Evolutionary conservation across 768 basidiomycete species (phyloP).

Genomic region (Naganishia onofrii): DNA sequence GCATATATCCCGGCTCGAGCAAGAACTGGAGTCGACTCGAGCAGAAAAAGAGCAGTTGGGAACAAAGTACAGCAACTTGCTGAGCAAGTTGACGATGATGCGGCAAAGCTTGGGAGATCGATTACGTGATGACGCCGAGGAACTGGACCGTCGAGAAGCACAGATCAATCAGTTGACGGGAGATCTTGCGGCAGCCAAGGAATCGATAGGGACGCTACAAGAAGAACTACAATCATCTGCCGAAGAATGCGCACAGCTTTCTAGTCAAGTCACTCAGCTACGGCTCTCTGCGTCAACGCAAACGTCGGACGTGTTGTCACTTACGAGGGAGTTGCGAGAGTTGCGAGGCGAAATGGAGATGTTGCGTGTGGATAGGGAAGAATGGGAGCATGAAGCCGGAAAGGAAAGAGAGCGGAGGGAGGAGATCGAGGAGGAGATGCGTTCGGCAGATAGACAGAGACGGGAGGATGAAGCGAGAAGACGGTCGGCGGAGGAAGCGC

Average conservation of each 20-base stretch:
- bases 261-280: slow-evolving; percentile 61
- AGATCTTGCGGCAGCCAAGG: slow-evolving; percentile 70
- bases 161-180: slow-evolving; percentile 72
- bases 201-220: slow-evolving; percentile 74
- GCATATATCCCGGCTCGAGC: slow-evolving; percentile 58
- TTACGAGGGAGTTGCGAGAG: slow-evolving; percentile 69
- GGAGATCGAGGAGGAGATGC: slow-evolving; percentile 62
- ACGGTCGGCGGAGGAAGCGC: slow-evolving; percentile 61
- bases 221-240: slow-evolving; percentile 73
- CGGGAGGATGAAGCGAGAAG: slow-evolving; percentile 65
- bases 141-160: slow-evolving; percentile 89
- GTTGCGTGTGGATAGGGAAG: slow-evolving; percentile 74
- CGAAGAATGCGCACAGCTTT: slow-evolving; percentile 69
- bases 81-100: slow-evolving; percentile 89
- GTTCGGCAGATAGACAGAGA: slow-evolving; percentile 63
- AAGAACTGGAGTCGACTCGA: slow-evolving; percentile 69
- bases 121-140: slow-evolving; percentile 95
- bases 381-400: slow-evolving; percentile 64
- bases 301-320: slow-evolving; percentile 43
- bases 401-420: slow-evolving; percentile 71
- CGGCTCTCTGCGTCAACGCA: slow-evolving; percentile 47
- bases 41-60: slow-evolving; percentile 87
- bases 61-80: slow-evolving; percentile 76
- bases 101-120: slow-evolving; percentile 89
- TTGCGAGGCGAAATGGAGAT: slow-evolving; percentile 81